These are phyloP conservation scores for Colletotrichum siamense DNA, from an alignment of 2,329 filamentous ascomycete species.

Conservation along the genomic window DNA sequence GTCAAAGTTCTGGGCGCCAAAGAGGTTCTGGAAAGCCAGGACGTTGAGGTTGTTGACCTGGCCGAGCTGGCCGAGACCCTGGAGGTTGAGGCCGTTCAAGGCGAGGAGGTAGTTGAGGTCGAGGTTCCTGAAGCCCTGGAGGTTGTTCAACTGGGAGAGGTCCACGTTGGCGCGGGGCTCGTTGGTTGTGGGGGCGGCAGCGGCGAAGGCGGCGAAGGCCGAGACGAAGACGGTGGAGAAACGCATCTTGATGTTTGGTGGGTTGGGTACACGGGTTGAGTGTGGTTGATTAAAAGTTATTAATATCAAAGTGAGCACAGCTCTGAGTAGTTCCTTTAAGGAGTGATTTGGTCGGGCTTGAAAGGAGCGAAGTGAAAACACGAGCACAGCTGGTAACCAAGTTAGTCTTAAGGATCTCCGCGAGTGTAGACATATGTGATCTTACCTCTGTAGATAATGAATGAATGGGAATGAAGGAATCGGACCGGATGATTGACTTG, in stretches of 20 bases:
- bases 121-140: slow-evolving; percentile 43
- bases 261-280: slow-evolving; percentile 26
- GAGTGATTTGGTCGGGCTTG: slow-evolving; percentile 25
- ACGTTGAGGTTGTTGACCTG: slow-evolving; percentile 44
- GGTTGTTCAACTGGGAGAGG: slow-evolving; percentile 42
- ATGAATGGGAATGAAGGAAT: slow-evolving; percentile 46
- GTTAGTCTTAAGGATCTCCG: slow-evolving; percentile 25
- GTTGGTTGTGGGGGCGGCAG: slow-evolving; percentile 46
- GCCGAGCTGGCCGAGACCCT: slow-evolving; percentile 43
- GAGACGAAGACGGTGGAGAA: slow-evolving; percentile 48
- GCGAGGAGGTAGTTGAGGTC: slow-evolving; percentile 52
- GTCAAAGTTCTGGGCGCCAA: slow-evolving; percentile 45
- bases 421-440: not conserved
- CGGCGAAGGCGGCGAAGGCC: slow-evolving; percentile 48
- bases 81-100: slow-evolving; percentile 51
- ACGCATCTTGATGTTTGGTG: slow-evolving; percentile 51
- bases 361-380: slow-evolving; percentile 50
- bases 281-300: slow-evolving; percentile 33
- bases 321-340: slow-evolving; percentile 44
- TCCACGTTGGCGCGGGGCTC: slow-evolving; percentile 43
- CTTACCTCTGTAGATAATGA: slow-evolving; percentile 54
- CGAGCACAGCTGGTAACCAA: slow-evolving; percentile 50
- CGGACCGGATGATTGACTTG: slow-evolving; percentile 28
- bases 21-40: slow-evolving; percentile 44
- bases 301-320: slow-evolving; percentile 46